Percentiles rank a stretch among this genome's conserved stretches.
Conservation (phyloP, 1,284 basidiomycete genomes). For the Cutaneotrichosporon cutaneum region DNA sequence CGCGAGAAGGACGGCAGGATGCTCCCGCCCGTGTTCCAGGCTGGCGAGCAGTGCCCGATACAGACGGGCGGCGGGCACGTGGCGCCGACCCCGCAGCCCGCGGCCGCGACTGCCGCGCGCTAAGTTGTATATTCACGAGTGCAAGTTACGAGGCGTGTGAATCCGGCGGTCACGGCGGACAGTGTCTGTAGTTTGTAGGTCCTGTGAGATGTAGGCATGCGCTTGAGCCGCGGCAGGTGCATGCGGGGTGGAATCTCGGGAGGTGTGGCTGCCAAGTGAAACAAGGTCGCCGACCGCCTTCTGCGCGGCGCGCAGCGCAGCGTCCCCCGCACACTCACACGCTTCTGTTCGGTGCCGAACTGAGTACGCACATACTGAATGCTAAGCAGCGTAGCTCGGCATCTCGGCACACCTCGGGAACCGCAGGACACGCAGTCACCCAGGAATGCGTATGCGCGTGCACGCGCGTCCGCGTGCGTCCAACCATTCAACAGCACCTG, state of each 20-base stretch:
- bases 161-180: not conserved
- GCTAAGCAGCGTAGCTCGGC: too few relatives aligned
- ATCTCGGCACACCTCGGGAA: too few relatives aligned
- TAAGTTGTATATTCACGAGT: conserved; percentile 1
- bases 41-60: not conserved
- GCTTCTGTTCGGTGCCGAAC: too few relatives aligned
- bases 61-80: not conserved
- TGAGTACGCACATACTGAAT: too few relatives aligned
- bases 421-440: too few relatives aligned
- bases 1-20: conserved; percentile 13
- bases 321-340: too few relatives aligned
- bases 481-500: too few relatives aligned
- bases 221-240: too few relatives aligned
- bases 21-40: not conserved
- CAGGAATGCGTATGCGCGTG: too few relatives aligned
- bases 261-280: not conserved
- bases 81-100: not conserved
- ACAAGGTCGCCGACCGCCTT: too few relatives aligned
- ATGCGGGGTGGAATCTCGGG: not conserved
- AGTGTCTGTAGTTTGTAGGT: conserved; percentile 1
- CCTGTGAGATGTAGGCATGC: conserved; percentile 1
- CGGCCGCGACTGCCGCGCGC: not conserved
- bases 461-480: too few relatives aligned
- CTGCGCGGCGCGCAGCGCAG: too few relatives aligned
- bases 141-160: not conserved